Conservation (phyloP, 2,329 filamentous ascomycete species). For the Periconia sp. region DNA sequence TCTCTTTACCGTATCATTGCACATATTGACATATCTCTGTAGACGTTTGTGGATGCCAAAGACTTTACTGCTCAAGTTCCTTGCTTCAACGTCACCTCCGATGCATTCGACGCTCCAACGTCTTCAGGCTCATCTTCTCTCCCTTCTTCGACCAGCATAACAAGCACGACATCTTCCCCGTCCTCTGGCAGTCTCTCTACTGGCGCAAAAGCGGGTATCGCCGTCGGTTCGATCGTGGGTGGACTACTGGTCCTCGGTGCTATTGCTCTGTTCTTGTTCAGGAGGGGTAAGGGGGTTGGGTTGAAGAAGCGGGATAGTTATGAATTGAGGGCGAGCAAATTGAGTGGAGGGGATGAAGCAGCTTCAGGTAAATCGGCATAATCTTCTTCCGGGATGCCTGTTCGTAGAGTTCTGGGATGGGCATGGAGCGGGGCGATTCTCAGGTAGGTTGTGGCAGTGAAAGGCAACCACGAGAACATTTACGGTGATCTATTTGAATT, state of each 20-base stretch:
- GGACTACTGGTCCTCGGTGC: constrained; percentile 21
- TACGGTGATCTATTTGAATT: too few species aligned
- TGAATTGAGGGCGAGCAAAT: constrained; percentile 25
- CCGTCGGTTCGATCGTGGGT: constrained; percentile 35
- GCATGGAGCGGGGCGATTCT: too few species aligned
- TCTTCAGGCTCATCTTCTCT: constrained; percentile 17
- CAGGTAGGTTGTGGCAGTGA: too few species aligned
- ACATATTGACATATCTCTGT: background rate
- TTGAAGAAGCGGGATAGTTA: constrained; percentile 25
- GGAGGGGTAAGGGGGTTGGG: constrained; percentile 19
- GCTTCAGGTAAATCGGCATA: background rate
- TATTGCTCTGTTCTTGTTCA: constrained; percentile 24
- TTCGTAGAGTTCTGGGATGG: too few species aligned
- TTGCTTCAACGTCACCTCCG: constrained; percentile 51
- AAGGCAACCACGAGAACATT: too few species aligned
- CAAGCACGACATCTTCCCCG: constrained; percentile 17
- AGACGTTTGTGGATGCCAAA: constrained; percentile 44
- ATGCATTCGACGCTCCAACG: constrained; percentile 35
- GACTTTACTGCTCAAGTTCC: constrained; percentile 47
- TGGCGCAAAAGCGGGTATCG: constrained; percentile 49
- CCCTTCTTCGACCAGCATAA: constrained; percentile 11
- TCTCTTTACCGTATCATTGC: too few species aligned
- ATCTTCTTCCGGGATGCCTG: background rate
- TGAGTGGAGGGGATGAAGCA: constrained; percentile 1
- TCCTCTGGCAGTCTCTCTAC: constrained; percentile 36